Base-by-base conservation (phyloP, 768 basidiomycete genomes). In the Boletellus emodensis region DNA sequence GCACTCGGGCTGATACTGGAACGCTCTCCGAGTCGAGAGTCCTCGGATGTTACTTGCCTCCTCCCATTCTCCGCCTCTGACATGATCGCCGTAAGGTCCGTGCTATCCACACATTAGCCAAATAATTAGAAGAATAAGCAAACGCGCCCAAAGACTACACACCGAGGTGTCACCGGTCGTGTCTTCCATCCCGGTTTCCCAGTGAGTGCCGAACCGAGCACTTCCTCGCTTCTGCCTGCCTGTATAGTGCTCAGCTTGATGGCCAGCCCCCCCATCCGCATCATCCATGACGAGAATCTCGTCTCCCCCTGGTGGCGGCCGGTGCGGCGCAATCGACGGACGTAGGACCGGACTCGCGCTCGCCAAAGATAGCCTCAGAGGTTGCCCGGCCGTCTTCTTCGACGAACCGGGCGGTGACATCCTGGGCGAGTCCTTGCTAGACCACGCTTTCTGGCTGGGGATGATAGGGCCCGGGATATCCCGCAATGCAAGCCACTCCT, bases 41-140 rank as follows among this genome's bases (percentile, higher is more conserved):
- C 17, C 33, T 36, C 34, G 33, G 17, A 30, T 54, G 34, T 30
- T 30, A 44, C 49, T 52, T 52, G 49, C 14, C 44, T 60, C 48
- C 58, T 66, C 28, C 52, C 64, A 15, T 60, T 69, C 42, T 76
- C 82, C 1, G 85, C 79, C 66, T 94, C 94, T 0, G 86, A 89
- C 80, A 97, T 90, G 50, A 97, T 81, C 14, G 80, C 70, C 59
- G 85, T 87, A 79, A 97, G 85, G 62, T 95, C 90, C 12, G 84
- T 80, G 18, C 88, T 93, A 53, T 10, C 53, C 11, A 20, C 37
- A n/a, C 35, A 49, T 20, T 3, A 38, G 26, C 13, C 11, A 11
- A n/a, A 17, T 6, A n/a, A 14, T 7, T 26, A 13, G 57, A 33
- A 54, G 47, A 49, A 43, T 51, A 35, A 53, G 3, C 45, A 54